Base-by-base conservation (phyloP, 2,329 filamentous ascomycete species). In the Beauveria sp. region DNA sequence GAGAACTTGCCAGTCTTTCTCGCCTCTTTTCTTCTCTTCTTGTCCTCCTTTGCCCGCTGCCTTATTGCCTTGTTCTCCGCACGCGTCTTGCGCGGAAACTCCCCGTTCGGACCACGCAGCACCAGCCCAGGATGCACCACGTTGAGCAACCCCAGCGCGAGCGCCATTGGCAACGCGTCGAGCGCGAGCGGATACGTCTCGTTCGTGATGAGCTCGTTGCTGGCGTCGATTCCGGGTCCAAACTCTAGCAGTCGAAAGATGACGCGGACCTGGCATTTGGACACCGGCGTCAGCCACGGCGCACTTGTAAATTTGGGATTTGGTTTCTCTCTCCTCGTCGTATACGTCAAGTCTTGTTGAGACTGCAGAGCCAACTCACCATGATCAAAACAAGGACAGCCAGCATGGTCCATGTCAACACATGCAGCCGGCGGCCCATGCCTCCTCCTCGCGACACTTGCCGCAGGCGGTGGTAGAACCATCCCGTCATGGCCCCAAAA, bases 181-280 rank as follows among this genome's bases (percentile, higher is more conserved):
- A 79, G 70, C 0, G 66, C 59, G 76, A 78, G 81, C 28, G 79
- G 75, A 67, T 82, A 87, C 3, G 68, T 75, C 66, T 86, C 82
- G 63, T 83, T 74, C 47, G 70, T 76, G 0, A 80, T 76, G 22
- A 83, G 71, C 0, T 73, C 71, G 66, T 80, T 81, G n/a, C 70
- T 65, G 6, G 68, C 66, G 46, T 71, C 70, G 22, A 79, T 67
- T 12, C 80, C 81, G 4, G 74, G 72, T 0, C 76, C 74, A 66
- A 81, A 87, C 68, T 88, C 83, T 58, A 76, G 70, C 2, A 88
- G 74, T 34, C 84, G 82, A 71, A 81, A 88, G 64, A 85, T 78
- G 68, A 87, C 86, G 40, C 85, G 81, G 30, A 79, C 69, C 76
- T 82, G 51, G 55, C 18, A 22, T 46, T 16, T 26, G 34, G 56